A percentile compares a stretch with the other conserved stretches of the same genome.
phyloP scores from a whole-genome alignment of 192 early-diverging fungal species.

The Linderina pennispora region DNA sequence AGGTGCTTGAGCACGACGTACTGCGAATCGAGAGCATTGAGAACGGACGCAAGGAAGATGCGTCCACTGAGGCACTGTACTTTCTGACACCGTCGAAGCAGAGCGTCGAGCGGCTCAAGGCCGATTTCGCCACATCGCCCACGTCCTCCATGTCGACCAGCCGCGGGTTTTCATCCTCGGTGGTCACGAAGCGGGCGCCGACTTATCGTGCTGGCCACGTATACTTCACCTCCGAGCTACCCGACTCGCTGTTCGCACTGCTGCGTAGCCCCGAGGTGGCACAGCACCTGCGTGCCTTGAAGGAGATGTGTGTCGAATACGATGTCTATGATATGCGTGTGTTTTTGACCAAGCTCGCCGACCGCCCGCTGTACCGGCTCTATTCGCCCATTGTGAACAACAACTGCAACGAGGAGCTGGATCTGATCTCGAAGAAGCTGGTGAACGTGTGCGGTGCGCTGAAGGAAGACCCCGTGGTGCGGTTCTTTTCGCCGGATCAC shows the following conservation, averaged over 20 bases:
- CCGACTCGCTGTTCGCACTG: constrained; percentile 27
- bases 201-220: constrained; percentile 41
- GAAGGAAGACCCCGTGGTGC: constrained; percentile 88
- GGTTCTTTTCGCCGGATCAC: constrained; percentile 81
- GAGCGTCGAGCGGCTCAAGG: constrained; percentile 29
- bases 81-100: constrained; percentile 45
- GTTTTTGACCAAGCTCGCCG: constrained; percentile 37
- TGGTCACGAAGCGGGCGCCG: constrained; percentile 9
- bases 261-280: constrained; percentile 30
- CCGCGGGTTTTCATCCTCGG: not conserved
- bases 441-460: constrained; percentile 81
- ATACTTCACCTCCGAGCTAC: constrained; percentile 47
- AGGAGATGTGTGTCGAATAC: constrained; percentile 49
- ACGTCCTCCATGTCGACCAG: not conserved
- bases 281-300: constrained; percentile 38
- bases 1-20: constrained; percentile 43
- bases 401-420: constrained; percentile 41
- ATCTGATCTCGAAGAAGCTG: constrained; percentile 58
- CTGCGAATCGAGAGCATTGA: constrained; percentile 42
- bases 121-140: constrained; percentile 16
- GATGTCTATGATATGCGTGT: constrained; percentile 27
- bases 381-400: constrained; percentile 44
- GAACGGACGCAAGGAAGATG: constrained; percentile 38
- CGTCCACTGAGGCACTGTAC: constrained; percentile 44
- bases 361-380: constrained; percentile 43